Conservation (phyloP, 148 eudicot genomes). For the Dianthus caryophyllus region DNA sequence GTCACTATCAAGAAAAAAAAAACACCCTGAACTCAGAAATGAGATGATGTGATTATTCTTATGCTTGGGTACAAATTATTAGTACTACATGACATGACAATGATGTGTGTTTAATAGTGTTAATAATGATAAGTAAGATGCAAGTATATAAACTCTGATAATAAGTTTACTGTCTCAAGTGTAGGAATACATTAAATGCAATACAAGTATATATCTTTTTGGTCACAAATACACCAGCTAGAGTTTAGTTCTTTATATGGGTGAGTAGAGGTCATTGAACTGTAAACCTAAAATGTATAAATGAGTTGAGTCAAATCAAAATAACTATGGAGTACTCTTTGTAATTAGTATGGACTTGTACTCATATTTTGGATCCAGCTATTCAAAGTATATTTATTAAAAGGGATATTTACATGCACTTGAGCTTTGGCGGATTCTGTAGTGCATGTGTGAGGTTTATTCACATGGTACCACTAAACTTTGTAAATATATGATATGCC, state of each 20-base stretch:
- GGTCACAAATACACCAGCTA: neutral
- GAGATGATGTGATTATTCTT: conserved; percentile 17
- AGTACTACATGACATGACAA: conserved; percentile 7
- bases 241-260: neutral
- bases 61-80: conserved; percentile 9
- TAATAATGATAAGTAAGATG: conserved; percentile 11
- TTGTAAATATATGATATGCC: too few species aligned
- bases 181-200: conserved; percentile 20
- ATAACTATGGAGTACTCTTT: neutral
- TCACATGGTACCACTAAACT: too few species aligned
- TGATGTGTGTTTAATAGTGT: conserved; percentile 3
- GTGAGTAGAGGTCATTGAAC: neutral
- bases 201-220: too few species aligned
- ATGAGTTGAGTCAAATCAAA: neutral
- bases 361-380: neutral
- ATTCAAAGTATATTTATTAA: neutral
- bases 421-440: too few species aligned
- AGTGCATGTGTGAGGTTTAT: too few species aligned
- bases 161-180: neutral
- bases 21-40: neutral
- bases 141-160: neutral
- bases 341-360: neutral
- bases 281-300: neutral
- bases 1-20: neutral
- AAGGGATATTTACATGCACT: too few species aligned